A percentile compares a stretch with the other conserved stretches of the same genome.
phyloP scores from a whole-genome alignment of 768 basidiomycete species.

The Hydnomerulius pinastri region DNA sequence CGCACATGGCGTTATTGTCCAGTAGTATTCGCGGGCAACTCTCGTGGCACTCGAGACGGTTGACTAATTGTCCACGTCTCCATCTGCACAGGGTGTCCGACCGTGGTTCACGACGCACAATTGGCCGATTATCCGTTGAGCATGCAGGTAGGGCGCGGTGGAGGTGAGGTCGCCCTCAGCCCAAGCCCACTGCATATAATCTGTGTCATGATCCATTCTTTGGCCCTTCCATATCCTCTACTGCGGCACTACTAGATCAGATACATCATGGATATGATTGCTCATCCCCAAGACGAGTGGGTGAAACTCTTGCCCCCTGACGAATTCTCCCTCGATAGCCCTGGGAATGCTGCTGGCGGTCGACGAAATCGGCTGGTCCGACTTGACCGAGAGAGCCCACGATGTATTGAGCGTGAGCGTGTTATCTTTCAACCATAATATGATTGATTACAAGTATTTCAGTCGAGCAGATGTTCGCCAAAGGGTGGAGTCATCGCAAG shows the following conservation, averaged over 20 bases:
- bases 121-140: constrained; percentile 7
- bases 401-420: constrained; percentile 45
- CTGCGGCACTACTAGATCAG: constrained; percentile 5
- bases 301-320: constrained; percentile 31
- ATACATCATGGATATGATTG: constrained; percentile 13
- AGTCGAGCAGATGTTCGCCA: constrained; percentile 54
- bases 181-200: constrained; percentile 21
- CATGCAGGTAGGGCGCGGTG: constrained; percentile 21
- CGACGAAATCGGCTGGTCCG: constrained; percentile 45
- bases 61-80: constrained; percentile 23
- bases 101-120: constrained; percentile 4
- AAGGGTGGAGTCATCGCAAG: constrained; percentile 58
- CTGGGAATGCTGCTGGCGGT: constrained; percentile 37
- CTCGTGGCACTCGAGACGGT: background rate
- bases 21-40: constrained; percentile 1
- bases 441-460: constrained; percentile 7
- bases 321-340: constrained; percentile 42
- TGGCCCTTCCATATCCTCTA: background rate
- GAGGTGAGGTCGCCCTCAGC: constrained; percentile 20
- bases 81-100: constrained; percentile 11
- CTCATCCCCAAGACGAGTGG: constrained; percentile 25
- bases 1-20: constrained; percentile 12
- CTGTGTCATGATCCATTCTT: constrained; percentile 1
- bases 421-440: too few species aligned
- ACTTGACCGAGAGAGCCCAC: constrained; percentile 36